A percentile compares a stretch with the other conserved stretches of the same genome.
Evolutionary conservation across 805 yeast genomes (phyloP).

Genomic region (Ogataea populi-albae): DNA sequence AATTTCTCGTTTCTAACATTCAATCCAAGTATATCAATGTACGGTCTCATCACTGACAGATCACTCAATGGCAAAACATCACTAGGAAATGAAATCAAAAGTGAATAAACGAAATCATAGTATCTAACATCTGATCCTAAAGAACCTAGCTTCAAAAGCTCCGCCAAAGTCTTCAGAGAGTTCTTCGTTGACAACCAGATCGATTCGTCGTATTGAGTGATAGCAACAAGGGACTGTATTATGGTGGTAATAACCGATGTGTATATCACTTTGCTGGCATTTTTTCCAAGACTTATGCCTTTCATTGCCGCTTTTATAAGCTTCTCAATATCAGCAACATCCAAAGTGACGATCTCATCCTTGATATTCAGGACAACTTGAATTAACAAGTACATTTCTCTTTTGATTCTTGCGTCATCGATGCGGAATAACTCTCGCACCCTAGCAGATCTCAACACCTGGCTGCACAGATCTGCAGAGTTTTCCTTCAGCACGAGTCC

Average conservation of each 20-base stretch:
- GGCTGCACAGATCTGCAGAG: constrained; percentile 21
- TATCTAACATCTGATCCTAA: constrained; percentile 51
- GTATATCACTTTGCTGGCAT: constrained; percentile 38
- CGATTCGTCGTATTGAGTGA: constrained; percentile 45
- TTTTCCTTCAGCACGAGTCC: constrained; percentile 19
- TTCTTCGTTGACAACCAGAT: constrained; percentile 54
- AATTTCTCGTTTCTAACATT: constrained; percentile 26
- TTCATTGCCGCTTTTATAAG: constrained; percentile 45
- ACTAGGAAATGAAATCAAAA: constrained; percentile 22
- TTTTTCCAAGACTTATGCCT: constrained; percentile 37
- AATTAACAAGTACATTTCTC: constrained; percentile 38
- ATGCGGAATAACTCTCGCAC: constrained; percentile 43
- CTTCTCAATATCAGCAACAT: constrained; percentile 35
- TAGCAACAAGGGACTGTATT: constrained; percentile 42
- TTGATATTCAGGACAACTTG: constrained; percentile 26
- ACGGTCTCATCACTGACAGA: constrained; percentile 6
- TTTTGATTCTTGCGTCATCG: constrained; percentile 41
- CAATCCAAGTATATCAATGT: constrained; percentile 15
- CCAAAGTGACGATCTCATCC: constrained; percentile 20
- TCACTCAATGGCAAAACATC: constrained; percentile 16
- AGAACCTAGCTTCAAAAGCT: constrained; percentile 51
- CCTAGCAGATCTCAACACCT: constrained; percentile 39
- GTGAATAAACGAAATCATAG: constrained; percentile 31
- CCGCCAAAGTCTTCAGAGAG: constrained; percentile 42
- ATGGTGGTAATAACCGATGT: constrained; percentile 47